Evolutionary conservation across 2,329 filamentous ascomycete genomes (phyloP).

Genomic region (Sordariomycetes sp.): DNA sequence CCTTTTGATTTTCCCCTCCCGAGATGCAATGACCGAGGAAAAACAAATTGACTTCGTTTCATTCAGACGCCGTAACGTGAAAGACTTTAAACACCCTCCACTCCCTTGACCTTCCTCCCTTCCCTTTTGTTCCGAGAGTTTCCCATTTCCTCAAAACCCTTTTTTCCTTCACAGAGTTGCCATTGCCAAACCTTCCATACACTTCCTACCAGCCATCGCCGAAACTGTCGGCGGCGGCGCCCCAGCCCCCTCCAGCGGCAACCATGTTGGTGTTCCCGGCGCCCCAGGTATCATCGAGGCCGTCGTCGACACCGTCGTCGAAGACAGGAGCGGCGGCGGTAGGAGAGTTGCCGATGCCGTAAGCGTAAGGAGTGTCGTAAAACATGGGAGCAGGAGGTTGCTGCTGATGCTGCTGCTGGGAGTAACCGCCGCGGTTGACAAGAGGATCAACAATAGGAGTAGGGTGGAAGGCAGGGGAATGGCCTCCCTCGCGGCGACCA

Average conservation of each 20-base stretch:
- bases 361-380: neutral
- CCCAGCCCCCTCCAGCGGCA: neutral
- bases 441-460: neutral
- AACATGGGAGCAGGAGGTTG: neutral
- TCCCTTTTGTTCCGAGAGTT: neutral
- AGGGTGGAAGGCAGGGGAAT: neutral
- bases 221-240: neutral
- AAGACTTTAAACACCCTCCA: neutral
- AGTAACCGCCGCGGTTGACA: neutral
- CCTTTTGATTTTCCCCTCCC: slow-evolving; percentile 13
- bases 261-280: too few relatives aligned
- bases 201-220: neutral
- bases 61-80: slow-evolving; percentile 5
- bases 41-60: neutral
- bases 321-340: neutral
- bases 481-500: slow-evolving; percentile 8
- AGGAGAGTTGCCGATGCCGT: neutral
- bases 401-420: neutral
- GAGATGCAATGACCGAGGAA: slow-evolving; percentile 16
- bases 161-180: neutral
- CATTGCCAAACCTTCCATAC: neutral
- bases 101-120: slow-evolving; percentile 8
- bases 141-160: neutral
- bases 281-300: too few relatives aligned
- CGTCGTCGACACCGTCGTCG: neutral